Conservation (phyloP, 2,329 filamentous ascomycete species). For the Mycosphaerella arachidis region DNA sequence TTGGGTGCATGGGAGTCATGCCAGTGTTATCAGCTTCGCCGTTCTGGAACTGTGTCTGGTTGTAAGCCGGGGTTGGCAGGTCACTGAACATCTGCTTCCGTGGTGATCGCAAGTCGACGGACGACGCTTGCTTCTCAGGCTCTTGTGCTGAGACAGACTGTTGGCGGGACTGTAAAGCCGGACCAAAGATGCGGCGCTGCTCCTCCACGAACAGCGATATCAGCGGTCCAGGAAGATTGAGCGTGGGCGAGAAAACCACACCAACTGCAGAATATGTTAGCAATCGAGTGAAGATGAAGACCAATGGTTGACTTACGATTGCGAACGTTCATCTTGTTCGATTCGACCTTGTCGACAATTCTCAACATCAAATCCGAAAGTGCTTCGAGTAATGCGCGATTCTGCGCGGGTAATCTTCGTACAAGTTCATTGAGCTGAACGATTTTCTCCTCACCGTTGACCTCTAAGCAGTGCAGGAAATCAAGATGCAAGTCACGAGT, state of each 20-base stretch:
- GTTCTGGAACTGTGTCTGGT: constrained; percentile 46
- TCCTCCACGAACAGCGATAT: constrained; percentile 93
- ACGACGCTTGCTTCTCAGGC: constrained; percentile 26
- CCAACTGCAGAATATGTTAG: constrained; percentile 55
- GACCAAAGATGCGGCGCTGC: constrained; percentile 78
- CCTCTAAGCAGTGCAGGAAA: constrained; percentile 68
- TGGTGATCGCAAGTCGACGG: constrained; percentile 58
- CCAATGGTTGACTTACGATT: constrained; percentile 51
- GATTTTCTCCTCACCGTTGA: constrained; percentile 70
- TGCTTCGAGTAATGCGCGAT: constrained; percentile 76
- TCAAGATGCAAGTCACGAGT: constrained; percentile 86
- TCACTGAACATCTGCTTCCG: constrained; percentile 63
- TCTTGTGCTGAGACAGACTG: constrained; percentile 30
- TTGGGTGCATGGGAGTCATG: constrained; percentile 31
- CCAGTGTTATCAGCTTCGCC: constrained; percentile 25
- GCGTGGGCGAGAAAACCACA: constrained; percentile 94
- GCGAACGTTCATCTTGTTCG: constrained; percentile 97
- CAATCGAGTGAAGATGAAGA: neutral
- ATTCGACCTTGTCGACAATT: constrained; percentile 82
- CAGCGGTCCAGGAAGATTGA: constrained; percentile 92
- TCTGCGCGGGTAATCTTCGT: constrained; percentile 71
- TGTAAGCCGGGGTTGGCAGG: constrained; percentile 60
- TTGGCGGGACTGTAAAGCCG: constrained; percentile 54
- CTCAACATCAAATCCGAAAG: constrained; percentile 84
- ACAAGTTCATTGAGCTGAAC: constrained; percentile 76